phyloP scores from a whole-genome alignment of 176 grass and related monocot species.

The Puya raimondii region DNA sequence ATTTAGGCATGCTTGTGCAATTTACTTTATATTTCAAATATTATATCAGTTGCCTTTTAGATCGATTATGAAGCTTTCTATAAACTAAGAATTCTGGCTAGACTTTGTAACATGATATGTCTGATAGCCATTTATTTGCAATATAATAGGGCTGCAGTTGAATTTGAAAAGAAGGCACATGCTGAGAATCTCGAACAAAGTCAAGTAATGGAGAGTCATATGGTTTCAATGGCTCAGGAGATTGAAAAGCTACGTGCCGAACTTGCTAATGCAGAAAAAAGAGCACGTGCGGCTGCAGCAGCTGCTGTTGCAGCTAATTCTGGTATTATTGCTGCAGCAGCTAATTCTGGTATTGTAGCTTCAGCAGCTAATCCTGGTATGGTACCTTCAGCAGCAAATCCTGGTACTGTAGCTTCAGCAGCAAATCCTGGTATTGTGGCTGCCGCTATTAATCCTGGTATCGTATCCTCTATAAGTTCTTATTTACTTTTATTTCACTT shows the following conservation, averaged over 20 bases:
- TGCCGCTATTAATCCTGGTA: too few relatives aligned
- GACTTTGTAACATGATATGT: slow-evolving; percentile 6
- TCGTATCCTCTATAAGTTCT: too few relatives aligned
- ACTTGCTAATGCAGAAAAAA: slow-evolving; percentile 65
- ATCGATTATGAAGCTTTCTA: neutral
- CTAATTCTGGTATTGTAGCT: too few relatives aligned
- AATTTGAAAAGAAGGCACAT: slow-evolving; percentile 95
- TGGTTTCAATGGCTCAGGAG: slow-evolving; percentile 68
- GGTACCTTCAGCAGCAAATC: too few relatives aligned
- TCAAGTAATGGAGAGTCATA: slow-evolving; percentile 69
- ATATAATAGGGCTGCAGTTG: slow-evolving; percentile 60
- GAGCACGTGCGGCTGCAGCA: slow-evolving; percentile 29
- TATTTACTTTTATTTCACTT: too few relatives aligned
- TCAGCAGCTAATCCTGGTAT: too few relatives aligned
- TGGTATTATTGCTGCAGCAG: slow-evolving; percentile 28
- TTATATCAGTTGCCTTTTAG: neutral
- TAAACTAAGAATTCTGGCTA: too few relatives aligned
- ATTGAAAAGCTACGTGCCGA: slow-evolving; percentile 74
- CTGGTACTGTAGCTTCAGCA: too few relatives aligned
- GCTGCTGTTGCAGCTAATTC: slow-evolving; percentile 43
- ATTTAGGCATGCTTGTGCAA: too few relatives aligned
- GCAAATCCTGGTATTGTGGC: too few relatives aligned
- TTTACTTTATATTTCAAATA: too few relatives aligned
- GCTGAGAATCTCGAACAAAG: slow-evolving; percentile 79
- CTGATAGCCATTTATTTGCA: neutral